These are phyloP conservation scores for Taxillus chinensis DNA, from an alignment of 164 flowering plant genomes.

Conservation along the genomic window DNA sequence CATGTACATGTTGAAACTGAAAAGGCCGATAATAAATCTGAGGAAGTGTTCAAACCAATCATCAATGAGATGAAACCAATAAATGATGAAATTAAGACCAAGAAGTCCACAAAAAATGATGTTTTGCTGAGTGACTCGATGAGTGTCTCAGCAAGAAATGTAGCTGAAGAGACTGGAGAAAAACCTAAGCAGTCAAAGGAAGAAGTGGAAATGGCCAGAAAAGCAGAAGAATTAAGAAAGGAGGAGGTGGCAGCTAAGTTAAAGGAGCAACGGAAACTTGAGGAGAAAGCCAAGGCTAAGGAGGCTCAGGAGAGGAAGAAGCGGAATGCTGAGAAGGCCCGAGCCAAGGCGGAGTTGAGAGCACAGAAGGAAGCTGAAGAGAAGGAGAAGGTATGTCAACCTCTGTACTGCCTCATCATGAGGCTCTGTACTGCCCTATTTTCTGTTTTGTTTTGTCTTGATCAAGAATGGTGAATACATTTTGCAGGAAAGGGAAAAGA, in stretches of 20 bases:
- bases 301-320: conserved; percentile 87
- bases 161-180: conserved; percentile 21
- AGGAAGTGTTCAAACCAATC: conserved; percentile 24
- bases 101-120: conserved; percentile 20
- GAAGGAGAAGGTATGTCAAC: conserved; percentile 58
- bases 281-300: conserved; percentile 70
- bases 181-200: conserved; percentile 38
- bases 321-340: conserved; percentile 66
- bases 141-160: conserved; percentile 24
- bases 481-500: conserved; percentile 72
- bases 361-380: conserved; percentile 79
- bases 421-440: neutral
- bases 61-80: conserved; percentile 22
- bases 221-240: conserved; percentile 49
- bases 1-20: conserved; percentile 10
- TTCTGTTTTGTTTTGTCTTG: neutral
- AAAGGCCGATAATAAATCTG: conserved; percentile 14
- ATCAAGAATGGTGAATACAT: neutral
- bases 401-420: neutral
- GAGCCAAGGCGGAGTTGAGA: conserved; percentile 54
- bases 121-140: conserved; percentile 12
- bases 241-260: conserved; percentile 53
- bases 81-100: conserved; percentile 18
- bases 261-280: conserved; percentile 57
- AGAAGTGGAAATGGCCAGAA: conserved; percentile 52